These are phyloP conservation scores for Casuarina glauca DNA, from an alignment of 306 rosid genomes.

Conservation along the genomic window DNA sequence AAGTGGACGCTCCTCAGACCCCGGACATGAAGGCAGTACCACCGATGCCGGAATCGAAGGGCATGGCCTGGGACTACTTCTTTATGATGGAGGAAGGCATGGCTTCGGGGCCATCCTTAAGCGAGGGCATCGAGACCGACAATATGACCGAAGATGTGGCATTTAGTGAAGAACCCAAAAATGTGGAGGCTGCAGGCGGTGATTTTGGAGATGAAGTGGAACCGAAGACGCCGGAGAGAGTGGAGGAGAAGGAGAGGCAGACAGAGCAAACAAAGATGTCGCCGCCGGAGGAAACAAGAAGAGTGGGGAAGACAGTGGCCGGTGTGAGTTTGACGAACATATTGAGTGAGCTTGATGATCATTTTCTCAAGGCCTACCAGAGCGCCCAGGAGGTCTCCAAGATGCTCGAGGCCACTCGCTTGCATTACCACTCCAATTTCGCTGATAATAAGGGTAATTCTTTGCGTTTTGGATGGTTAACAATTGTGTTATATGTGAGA, in stretches of 20 bases:
- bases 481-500: neutral
- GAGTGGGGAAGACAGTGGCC: conserved; percentile 43
- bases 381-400: conserved; percentile 77
- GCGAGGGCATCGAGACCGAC: conserved; percentile 26
- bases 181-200: conserved; percentile 11
- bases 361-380: conserved; percentile 64
- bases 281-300: conserved; percentile 65
- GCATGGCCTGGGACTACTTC: conserved; percentile 80
- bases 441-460: conserved; percentile 77
- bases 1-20: conserved; percentile 32
- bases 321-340: conserved; percentile 54
- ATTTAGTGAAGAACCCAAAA: conserved; percentile 26
- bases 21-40: conserved; percentile 53
- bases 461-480: neutral
- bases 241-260: conserved; percentile 35
- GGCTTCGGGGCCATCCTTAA: conserved; percentile 41
- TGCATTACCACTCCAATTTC: conserved; percentile 89
- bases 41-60: conserved; percentile 70
- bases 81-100: conserved; percentile 52
- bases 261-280: conserved; percentile 71
- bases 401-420: conserved; percentile 87
- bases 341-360: conserved; percentile 61
- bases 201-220: conserved; percentile 34
- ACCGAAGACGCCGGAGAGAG: conserved; percentile 78
- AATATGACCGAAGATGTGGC: conserved; percentile 31